Evolutionary conservation across 306 rosid genomes (phyloP).

Genomic region (Crataegus laevigata): DNA sequence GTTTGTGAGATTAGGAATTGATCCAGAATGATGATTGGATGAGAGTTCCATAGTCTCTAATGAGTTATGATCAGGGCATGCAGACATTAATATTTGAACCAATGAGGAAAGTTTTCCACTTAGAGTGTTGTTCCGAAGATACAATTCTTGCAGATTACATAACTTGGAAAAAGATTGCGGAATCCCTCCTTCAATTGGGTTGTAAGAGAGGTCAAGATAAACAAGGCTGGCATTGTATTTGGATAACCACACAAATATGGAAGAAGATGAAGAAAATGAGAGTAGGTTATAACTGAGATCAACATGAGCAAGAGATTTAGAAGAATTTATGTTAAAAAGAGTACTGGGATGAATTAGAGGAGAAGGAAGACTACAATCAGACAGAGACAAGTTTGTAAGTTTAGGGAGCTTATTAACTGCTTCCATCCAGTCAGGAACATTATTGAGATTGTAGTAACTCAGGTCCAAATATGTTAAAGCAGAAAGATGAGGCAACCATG

Average conservation of each 20-base stretch:
- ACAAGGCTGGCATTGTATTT: not conserved
- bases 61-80: too few species aligned
- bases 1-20: slow-evolving; percentile 1
- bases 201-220: not conserved
- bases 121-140: too few species aligned
- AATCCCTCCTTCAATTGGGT: too few species aligned
- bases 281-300: too few species aligned
- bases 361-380: not conserved
- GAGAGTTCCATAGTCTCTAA: too few species aligned
- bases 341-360: not conserved
- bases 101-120: too few species aligned
- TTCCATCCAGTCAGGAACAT: not conserved
- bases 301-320: not conserved
- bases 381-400: not conserved
- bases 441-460: fast-evolving
- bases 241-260: not conserved
- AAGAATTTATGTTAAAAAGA: not conserved
- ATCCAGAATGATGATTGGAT: not conserved
- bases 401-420: not conserved
- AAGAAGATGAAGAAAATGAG: not conserved
- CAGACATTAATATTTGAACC: too few species aligned
- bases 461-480: too few species aligned
- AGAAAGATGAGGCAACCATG: too few species aligned
- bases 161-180: too few species aligned
- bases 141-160: too few species aligned